Base-by-base conservation (phyloP, 2,329 filamentous ascomycete genomes). In the Pseudopyricularia javanii region DNA sequence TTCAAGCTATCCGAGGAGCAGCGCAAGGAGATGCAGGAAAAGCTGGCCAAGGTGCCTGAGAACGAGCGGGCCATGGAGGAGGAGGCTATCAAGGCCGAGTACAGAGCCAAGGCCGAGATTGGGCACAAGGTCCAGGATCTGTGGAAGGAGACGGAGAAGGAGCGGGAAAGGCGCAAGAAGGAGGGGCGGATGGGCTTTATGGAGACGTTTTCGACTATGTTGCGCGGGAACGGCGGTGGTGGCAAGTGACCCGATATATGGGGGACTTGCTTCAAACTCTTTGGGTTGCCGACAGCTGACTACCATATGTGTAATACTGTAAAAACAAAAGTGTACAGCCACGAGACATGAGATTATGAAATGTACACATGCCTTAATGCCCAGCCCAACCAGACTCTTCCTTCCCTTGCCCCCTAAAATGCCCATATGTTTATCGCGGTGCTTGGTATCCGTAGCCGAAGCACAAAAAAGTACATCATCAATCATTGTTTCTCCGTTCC, bases 11-110 rank as follows among this genome's bases (percentile, higher is more conserved):
- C 70, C 14, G 67, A 71, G 2, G 74, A 77, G 30, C 64, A 80
- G 26, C 74, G 75, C 59, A 70, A 73, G 55, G 64, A 65, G 49
- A 74, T 80, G 63, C 74, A 75, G 61, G 72, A 79, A 58, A 70
- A 74, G 59, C 66, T 86, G 47, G 74, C 80, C 50, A 76, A 80
- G 59, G 66, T 84, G 50, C 73, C 74, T 4, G 76, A 76, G 50
- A 70, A 72, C 54, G 81, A 86, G 64, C 72, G 80, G 28, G 71
- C 73, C 45, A 65, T 82, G 17, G 84, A 88, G 64, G 77, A 84
- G 64, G 76, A 77, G 55, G 79, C 84, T 20, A 70, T 86, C 56
- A 72, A 74, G 54, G 82, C 79, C 7, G 82, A 88, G 68, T 68
- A 78, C 53, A 70, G 78, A 61, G 75, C 78, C 57, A 80, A 82